phyloP scores from a whole-genome alignment of 1,139 yeast species.

The Sugiyamaella pinicola region DNA sequence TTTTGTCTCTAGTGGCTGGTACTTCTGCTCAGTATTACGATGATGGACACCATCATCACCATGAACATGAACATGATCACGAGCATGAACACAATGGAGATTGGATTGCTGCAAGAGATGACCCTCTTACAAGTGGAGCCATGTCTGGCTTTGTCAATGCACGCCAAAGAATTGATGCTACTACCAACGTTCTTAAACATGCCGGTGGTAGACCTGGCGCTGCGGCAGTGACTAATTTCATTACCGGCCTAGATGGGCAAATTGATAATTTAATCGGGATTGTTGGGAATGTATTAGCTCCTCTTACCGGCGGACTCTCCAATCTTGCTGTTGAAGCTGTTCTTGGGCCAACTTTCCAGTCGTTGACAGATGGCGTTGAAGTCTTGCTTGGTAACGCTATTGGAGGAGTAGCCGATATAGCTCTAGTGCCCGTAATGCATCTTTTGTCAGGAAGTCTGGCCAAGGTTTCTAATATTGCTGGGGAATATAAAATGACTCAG shows the following conservation, averaged over 20 bases:
- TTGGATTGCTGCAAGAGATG: slow-evolving; percentile 15
- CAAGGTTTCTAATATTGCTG: slow-evolving; percentile 21
- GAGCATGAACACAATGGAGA: slow-evolving; percentile 4
- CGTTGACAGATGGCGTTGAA: slow-evolving; percentile 42
- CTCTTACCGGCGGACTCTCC: slow-evolving; percentile 35
- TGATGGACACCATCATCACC: neutral
- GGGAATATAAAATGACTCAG: slow-evolving; percentile 18
- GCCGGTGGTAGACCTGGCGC: slow-evolving; percentile 34
- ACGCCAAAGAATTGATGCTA: slow-evolving; percentile 31
- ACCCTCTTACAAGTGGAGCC: slow-evolving; percentile 21
- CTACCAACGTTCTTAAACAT: slow-evolving; percentile 25
- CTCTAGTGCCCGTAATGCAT: slow-evolving; percentile 29
- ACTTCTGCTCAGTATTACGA: slow-evolving; percentile 7
- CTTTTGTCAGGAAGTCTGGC: slow-evolving; percentile 27
- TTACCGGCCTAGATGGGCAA: slow-evolving; percentile 40
- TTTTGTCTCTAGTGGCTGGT: slow-evolving; percentile 6
- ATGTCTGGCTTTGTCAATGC: slow-evolving; percentile 31
- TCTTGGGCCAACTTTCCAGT: slow-evolving; percentile 40
- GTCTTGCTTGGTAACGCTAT: slow-evolving; percentile 37
- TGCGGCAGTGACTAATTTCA: slow-evolving; percentile 32
- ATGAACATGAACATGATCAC: slow-evolving; percentile 4
- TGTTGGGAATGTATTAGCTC: slow-evolving; percentile 33
- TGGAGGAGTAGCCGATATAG: slow-evolving; percentile 35
- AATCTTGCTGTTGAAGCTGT: slow-evolving; percentile 34
- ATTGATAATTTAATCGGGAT: slow-evolving; percentile 37